phyloP scores from a whole-genome alignment of 139 green algal species.

The Pseudopediastrum boryanum region DNA sequence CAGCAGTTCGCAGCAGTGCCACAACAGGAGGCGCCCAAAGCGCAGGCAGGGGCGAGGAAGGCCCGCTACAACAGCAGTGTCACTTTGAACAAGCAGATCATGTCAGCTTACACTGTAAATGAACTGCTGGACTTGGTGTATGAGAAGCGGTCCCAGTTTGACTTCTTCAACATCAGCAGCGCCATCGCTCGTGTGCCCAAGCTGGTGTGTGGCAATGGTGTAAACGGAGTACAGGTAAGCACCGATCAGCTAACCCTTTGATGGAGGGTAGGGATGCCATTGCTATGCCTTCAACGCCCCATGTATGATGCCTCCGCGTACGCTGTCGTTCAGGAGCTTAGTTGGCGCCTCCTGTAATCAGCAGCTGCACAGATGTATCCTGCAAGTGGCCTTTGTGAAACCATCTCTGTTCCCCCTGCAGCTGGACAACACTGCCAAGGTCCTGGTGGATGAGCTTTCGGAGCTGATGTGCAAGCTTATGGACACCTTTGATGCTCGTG shows the following conservation, averaged over 20 bases:
- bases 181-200: conserved; percentile 74
- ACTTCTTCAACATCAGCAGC: conserved; percentile 75
- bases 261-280: too few species aligned
- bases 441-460: conserved; percentile 50
- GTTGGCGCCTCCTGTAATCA: too few species aligned
- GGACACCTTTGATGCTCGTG: conserved; percentile 56
- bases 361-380: too few species aligned
- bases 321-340: too few species aligned
- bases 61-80: conserved; percentile 31
- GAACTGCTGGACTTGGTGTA: conserved; percentile 62
- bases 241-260: too few species aligned
- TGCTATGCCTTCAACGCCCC: too few species aligned
- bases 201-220: conserved; percentile 42
- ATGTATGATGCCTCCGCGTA: too few species aligned
- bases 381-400: too few species aligned
- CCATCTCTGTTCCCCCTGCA: too few species aligned
- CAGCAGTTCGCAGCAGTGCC: not conserved
- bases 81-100: conserved; percentile 53
- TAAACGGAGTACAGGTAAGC: conserved; percentile 31
- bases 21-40: not conserved
- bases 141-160: conserved; percentile 49
- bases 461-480: conserved; percentile 40
- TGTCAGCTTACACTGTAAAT: conserved; percentile 28
- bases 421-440: conserved; percentile 37
- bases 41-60: not conserved